Conservation (phyloP, 306 rosid species). For the Notholithocarpus densiflorus region DNA sequence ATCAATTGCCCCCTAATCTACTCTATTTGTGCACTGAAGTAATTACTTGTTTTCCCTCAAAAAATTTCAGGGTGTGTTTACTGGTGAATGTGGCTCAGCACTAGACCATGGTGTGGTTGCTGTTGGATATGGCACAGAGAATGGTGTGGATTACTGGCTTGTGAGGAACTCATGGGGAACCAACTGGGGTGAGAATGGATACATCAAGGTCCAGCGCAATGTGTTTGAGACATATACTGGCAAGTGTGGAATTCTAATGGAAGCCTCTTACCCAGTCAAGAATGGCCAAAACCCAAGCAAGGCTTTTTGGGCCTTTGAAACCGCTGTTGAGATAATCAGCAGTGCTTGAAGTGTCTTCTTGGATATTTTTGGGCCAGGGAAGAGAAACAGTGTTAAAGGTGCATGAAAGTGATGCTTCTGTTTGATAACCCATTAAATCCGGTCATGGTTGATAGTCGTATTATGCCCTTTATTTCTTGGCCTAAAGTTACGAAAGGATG, state of each 20-base stretch:
- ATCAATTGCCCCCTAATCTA: no score
- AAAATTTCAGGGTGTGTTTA: slow-evolving; percentile 67
- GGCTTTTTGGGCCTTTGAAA: slow-evolving; percentile 14
- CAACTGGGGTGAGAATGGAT: slow-evolving; percentile 86
- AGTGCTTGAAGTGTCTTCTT: slow-evolving; percentile 35
- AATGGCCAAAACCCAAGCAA: slow-evolving; percentile 27
- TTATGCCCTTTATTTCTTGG: not conserved
- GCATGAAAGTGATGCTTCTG: not conserved
- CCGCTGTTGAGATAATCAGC: slow-evolving; percentile 31
- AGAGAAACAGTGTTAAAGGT: not conserved
- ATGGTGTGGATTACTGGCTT: slow-evolving; percentile 84
- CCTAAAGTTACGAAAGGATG: not conserved
- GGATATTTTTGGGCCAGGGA: not conserved
- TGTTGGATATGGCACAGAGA: slow-evolving; percentile 81
- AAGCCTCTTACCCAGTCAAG: slow-evolving; percentile 82
- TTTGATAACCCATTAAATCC: not conserved
- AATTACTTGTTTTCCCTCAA: not conserved
- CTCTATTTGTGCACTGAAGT: not conserved
- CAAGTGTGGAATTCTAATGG: slow-evolving; percentile 81
- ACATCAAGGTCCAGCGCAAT: slow-evolving; percentile 74
- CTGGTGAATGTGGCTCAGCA: slow-evolving; percentile 63
- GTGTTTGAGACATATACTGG: slow-evolving; percentile 30
- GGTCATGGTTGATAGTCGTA: not conserved
- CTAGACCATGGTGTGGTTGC: slow-evolving; percentile 87
- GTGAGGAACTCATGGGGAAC: slow-evolving; percentile 97